Conservation (phyloP, 169 alveolate species). For the Neospora caninum region DNA sequence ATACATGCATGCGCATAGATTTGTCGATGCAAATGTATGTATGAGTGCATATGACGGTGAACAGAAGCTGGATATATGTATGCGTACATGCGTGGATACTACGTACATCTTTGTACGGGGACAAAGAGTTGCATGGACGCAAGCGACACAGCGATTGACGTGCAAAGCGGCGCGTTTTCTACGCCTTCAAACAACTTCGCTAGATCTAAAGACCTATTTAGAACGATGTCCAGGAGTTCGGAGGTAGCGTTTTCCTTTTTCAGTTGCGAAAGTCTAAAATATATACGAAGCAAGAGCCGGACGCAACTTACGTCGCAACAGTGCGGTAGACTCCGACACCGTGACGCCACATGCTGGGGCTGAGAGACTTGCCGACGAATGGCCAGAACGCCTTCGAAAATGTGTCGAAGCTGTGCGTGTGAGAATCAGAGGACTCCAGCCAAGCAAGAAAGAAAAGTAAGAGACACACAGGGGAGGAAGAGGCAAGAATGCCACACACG, state of each 20-base stretch:
- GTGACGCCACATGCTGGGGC: background rate
- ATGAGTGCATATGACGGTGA: background rate
- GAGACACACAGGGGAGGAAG: background rate
- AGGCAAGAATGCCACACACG: background rate
- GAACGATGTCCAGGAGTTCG: too few relatives aligned
- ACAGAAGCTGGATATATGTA: background rate
- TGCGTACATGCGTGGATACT: background rate
- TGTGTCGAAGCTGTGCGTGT: background rate
- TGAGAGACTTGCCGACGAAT: background rate
- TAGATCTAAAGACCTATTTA: too few relatives aligned
- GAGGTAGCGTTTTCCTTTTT: too few relatives aligned
- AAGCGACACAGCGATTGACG: background rate
- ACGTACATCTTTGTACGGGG: background rate
- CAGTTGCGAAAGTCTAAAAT: too few relatives aligned
- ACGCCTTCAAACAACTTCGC: too few relatives aligned
- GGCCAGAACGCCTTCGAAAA: constrained; percentile 17
- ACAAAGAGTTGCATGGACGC: too few relatives aligned
- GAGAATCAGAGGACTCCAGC: background rate
- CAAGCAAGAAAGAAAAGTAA: background rate
- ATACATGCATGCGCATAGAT: background rate
- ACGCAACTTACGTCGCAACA: background rate
- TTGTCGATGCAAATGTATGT: background rate
- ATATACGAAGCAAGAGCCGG: too few relatives aligned
- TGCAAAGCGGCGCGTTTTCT: too few relatives aligned
- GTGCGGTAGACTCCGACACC: background rate